These are phyloP conservation scores for Chaetomiaceae sp. DNA, from an alignment of 2,329 filamentous ascomycete species.

Conservation along the genomic window DNA sequence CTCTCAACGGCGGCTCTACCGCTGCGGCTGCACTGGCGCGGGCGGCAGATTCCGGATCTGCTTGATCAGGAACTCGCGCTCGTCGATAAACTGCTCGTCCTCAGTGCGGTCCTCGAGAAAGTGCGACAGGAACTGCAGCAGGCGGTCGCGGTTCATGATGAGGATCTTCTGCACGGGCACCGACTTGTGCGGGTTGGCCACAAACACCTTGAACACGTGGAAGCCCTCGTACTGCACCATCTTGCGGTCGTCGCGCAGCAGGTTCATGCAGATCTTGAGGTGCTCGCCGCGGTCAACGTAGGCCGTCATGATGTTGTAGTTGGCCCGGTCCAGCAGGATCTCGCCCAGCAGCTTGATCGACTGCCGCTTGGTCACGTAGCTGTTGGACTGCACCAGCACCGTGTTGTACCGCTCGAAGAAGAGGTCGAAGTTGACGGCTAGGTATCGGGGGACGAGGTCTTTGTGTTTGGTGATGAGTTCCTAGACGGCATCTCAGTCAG, in stretches of 20 bases:
- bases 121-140: constrained; percentile 81
- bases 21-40: constrained; percentile 49
- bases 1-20: constrained; percentile 27
- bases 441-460: constrained; percentile 78
- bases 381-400: constrained; percentile 82
- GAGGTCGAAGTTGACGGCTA: constrained; percentile 82
- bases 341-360: constrained; percentile 97
- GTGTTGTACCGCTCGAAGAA: constrained; percentile 93
- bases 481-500: constrained; percentile 39
- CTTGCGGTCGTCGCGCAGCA: constrained; percentile 88
- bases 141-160: constrained; percentile 89
- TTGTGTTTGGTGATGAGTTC: constrained; percentile 95
- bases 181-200: constrained; percentile 98
- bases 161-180: constrained; percentile 90
- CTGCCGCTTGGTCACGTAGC: constrained; percentile 96
- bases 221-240: constrained; percentile 99
- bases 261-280: constrained; percentile 96
- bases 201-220: constrained; percentile 99
- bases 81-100: constrained; percentile 97
- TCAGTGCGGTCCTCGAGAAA: constrained; percentile 95
- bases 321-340: constrained; percentile 87
- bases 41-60: constrained; percentile 72
- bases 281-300: constrained; percentile 96
- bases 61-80: constrained; percentile 94
- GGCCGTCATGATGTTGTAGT: constrained; percentile 96